Percentiles rank a stretch among this genome's conserved stretches.
Evolutionary conservation across 2,329 filamentous ascomycete species (phyloP).

Genomic region (Moelleriella libera): DNA sequence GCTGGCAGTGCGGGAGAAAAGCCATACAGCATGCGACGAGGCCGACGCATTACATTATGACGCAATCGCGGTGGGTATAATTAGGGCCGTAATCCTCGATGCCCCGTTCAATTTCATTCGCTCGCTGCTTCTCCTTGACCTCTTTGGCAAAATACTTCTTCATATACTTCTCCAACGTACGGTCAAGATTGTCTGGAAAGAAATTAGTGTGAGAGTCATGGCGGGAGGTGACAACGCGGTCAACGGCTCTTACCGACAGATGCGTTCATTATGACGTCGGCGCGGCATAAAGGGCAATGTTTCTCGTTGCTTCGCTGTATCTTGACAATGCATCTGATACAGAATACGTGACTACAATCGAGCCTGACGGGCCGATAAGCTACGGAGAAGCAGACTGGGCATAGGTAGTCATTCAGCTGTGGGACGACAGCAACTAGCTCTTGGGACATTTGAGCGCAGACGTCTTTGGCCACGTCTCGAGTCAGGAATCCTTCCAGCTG

Average conservation of each 20-base stretch:
- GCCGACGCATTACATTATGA: conserved; percentile 36
- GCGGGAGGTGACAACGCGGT: not conserved
- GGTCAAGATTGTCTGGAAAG: conserved; percentile 50
- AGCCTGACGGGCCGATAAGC: conserved; percentile 73
- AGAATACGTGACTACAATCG: conserved; percentile 64
- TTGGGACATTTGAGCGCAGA: conserved; percentile 60
- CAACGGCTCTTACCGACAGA: conserved; percentile 39
- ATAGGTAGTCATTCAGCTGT: conserved; percentile 72
- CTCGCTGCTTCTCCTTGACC: conserved; percentile 49
- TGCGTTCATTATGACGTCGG: conserved; percentile 55
- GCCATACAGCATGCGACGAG: not conserved
- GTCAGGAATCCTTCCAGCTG: conserved; percentile 47
- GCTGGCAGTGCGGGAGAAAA: not conserved
- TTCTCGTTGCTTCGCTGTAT: conserved; percentile 58
- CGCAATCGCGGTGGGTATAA: conserved; percentile 45
- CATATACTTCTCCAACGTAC: conserved; percentile 52
- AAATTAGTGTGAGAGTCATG: not conserved
- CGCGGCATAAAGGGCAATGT: conserved; percentile 64
- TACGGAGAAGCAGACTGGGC: conserved; percentile 66
- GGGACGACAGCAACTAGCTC: conserved; percentile 63
- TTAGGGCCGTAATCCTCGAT: conserved; percentile 56
- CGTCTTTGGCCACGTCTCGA: conserved; percentile 55
- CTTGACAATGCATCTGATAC: conserved; percentile 69
- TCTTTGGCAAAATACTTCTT: conserved; percentile 64
- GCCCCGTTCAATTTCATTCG: conserved; percentile 64